Evolutionary conservation across 805 yeast genomes (phyloP), one percentile per base, ranked within the genome.

Genomic region (Wickerhamomyces sydowiorum): DNA sequence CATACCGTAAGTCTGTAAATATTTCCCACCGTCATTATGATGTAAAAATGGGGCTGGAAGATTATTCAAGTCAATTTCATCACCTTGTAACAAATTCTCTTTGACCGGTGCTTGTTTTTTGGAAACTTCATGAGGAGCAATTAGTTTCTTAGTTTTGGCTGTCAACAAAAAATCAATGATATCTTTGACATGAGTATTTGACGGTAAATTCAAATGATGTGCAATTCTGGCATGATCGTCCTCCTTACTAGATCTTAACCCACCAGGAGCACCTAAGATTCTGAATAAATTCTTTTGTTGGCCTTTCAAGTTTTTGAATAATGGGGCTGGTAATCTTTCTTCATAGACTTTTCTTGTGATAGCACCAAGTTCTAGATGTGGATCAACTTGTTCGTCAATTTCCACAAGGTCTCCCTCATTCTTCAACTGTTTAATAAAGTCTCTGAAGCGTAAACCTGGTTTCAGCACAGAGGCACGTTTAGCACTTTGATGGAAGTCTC

Each of bases 1-100:
- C 60, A 57, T 54, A 20, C 61, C 62, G 36, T 57, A 57, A 10
- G 60, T 58, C 42, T 57, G 61, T 21, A 58, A 37, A 36, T 53
- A 58, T 29, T 49, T 51, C 6, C 61, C 62, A 15, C 60, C 60
- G 39, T 56, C 60, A 31, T 39, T 46, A 14, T 34, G 45, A 30
- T 57, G 61, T 29, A 58, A 41, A 12, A 38, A 39, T 7, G 61
- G 61, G 5, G 44, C 46, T 15, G 62, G 61, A 30, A 53, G 39
- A 9, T 41, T 36, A 3, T 43, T 38, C 17, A 58, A 40, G 28
- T 53, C 41, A 15, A 58, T 48, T 15, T 51, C 46, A 19, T 55
- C 58, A 7, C 52, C 56, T 13, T 39, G 21, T 6, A 56, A 22
- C 4, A 34, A 31, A 38, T 57, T 45, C 41, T 53, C 36, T 29